Evolutionary conservation across 2,329 filamentous ascomycete species (phyloP), one percentile per base, ranked within the genome.

Genomic region (Cladosporium sp.): DNA sequence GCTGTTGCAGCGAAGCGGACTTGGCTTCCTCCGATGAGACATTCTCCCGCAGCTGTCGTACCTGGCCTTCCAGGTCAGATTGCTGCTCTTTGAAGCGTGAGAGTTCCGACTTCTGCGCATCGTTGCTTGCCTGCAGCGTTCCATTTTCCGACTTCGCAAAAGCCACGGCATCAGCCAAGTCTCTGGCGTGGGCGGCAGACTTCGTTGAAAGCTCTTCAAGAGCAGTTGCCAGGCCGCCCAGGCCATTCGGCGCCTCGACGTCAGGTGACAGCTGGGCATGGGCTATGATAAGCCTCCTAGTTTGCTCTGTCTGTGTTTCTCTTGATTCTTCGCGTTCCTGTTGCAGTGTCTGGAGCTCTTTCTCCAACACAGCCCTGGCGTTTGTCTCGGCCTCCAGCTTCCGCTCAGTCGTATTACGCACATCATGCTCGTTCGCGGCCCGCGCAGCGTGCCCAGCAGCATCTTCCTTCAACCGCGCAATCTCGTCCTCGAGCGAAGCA

Each of bases 401-500:
- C 33, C 74, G 71, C 54, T 83, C 78, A 0, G 85, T 74, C 40
- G 76, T 72, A 52, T 83, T 83, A 50, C 83, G 76, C 59, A 91
- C 82, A 2, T 82, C 75, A 61, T 76, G 78, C 19, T 83, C 71
- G 38, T 85, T 71, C 1, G 77, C 72, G 45, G 84, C 84, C 45
- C 83, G 75, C 59, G 90, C 83, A 2, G 82, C 76, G 62, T 77
- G 79, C n/a, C 83, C 72, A 42, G 85, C 70, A 31, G 74, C 71
- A 43, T 73, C 72, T 37, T 67, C 67, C 43, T 74, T 75, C 16
- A 85, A 68, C 46, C 77, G 79, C 52, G 88, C 82, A 13, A 95
- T 72, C 61, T 95, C 87, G 13, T 80, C 74, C 62, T 90, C 81
- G 1, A 95, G 77, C 8, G 77, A 74, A 43, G 82, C 82, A 32